Base-by-base conservation (phyloP, 306 rosid genomes). In the Vigna hirtella region DNA sequence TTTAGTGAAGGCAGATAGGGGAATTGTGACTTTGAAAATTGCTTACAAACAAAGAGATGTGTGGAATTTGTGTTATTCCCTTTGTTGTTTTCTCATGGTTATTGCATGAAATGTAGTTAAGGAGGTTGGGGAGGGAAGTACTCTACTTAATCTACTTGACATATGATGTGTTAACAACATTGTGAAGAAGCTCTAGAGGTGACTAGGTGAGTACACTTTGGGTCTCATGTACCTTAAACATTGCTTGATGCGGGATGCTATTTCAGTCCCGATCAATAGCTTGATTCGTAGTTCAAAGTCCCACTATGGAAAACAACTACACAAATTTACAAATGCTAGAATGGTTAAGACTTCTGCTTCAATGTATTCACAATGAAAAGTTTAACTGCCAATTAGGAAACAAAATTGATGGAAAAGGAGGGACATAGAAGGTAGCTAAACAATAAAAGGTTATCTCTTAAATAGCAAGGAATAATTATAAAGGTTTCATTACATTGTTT, bases 141-240 rank as follows among this genome's bases (percentile, higher is more conserved):
- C 10, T 48, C 61, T 30, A 36, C 77, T n/a, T 42, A 48, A 48
- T 18, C 66, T 40, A 38, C 66, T 52, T 4, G 56, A 16, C 28
- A 30, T 4, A 42, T 17, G 53, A 58, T 58, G 71, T 17, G 24
- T 36, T 43, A 4, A 58, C 63, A 36, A 11, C 47, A 22, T 72
- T 70, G 56, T 59, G 66, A 7, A 52, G 32, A 30, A 26, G 16
- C 47, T 62, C n/a, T 36, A 49, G 34, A 71, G 83, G 56, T 79
- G 76, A 57, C 14, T 36, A 56, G 42, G 66, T 72, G 26, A 56
- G 20, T 38, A 16, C 13, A 56, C 34, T 48, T 49, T 59, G 13
- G 61, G 65, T 40, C 45, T 59, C 28, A 70, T 71, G 36, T 47
- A 59, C 36, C 43, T 70, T 38, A 55, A 17, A 53, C 15, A 20